Evolutionary conservation across 108 stramenopile genomes (phyloP), one percentile per base, ranked within the genome.

Genomic region (Seminavis robusta): DNA sequence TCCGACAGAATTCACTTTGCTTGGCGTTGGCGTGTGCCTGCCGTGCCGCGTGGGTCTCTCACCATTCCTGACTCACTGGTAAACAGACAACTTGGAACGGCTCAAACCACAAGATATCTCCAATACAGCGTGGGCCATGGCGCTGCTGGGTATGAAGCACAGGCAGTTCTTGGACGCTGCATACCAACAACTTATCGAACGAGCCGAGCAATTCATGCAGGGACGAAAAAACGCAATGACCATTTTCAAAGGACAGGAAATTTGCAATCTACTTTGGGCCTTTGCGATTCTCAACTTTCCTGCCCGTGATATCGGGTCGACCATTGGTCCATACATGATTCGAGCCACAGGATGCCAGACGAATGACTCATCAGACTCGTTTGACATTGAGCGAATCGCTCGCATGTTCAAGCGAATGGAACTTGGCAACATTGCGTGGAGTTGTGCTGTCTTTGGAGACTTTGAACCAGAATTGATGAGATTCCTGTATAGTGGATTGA

Each of bases 191-290:
- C 25, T 69, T 3, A 23, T 21, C 6, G n/a, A 21, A 4, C 42
- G 60, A 3, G 6, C 31, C 1, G 9, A 20, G 17, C 31, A 40
- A 26, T 55, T 37, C 23, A n/a, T 62, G 9, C 27, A 17, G 7
- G 64, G 67, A 28, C n/a, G 36, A 9, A 44, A 16, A 39, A 44
- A 33, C 17, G 24, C 33, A 0, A 20, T 36, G 28, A 53, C 48
- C 28, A 38, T 24, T 38, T 77, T 84, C 40, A 69, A 64, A 24
- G 84, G 78, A 0, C 91, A 93, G 67, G 91, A 93, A 51, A 63
- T 87, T 16, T 54, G 81, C 8, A 93, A 93, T 50, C 33, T 82
- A 7, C 51, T 89, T n/a, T 93, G 91, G 90, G 59, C 83, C 6
- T 62, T 84, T 45, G 87, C 84, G 46, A 88, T 80, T 38, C 56